Evolutionary conservation across 1,139 yeast species (phyloP).

Genomic region (Yamadazyma epiphylla): DNA sequence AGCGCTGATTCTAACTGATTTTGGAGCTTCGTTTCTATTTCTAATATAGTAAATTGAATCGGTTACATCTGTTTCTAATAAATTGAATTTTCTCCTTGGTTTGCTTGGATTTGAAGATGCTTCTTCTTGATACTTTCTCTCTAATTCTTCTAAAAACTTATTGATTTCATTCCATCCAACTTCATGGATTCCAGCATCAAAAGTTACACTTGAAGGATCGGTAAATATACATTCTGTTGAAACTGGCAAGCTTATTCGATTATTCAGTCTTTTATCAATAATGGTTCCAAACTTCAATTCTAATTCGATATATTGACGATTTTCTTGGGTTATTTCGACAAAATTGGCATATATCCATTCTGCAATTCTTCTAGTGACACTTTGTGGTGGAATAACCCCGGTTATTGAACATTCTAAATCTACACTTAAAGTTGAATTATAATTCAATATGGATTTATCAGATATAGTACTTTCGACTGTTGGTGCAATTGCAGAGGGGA

Average conservation of each 20-base stretch:
- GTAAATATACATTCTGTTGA: conserved; percentile 71
- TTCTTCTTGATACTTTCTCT: conserved; percentile 43
- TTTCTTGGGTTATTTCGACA: conserved; percentile 55
- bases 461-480: conserved; percentile 11
- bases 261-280: conserved; percentile 61
- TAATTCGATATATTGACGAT: conserved; percentile 64
- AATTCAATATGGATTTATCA: conserved; percentile 34
- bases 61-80: conserved; percentile 39
- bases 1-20: conserved; percentile 58
- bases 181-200: conserved; percentile 69
- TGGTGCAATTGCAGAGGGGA: conserved; percentile 2
- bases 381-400: conserved; percentile 77
- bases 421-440: conserved; percentile 30
- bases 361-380: conserved; percentile 74
- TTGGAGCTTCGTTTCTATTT: conserved; percentile 50
- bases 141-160: conserved; percentile 53
- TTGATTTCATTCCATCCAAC: conserved; percentile 61
- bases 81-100: conserved; percentile 38
- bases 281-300: conserved; percentile 82
- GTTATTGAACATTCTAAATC: conserved; percentile 60
- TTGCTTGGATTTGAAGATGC: conserved; percentile 24
- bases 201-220: conserved; percentile 53
- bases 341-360: conserved; percentile 88
- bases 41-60: conserved; percentile 37
- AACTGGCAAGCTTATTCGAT: conserved; percentile 66